phyloP scores from a whole-genome alignment of 2,329 filamentous ascomycete genomes.

The Aureobasidium namibiae region DNA sequence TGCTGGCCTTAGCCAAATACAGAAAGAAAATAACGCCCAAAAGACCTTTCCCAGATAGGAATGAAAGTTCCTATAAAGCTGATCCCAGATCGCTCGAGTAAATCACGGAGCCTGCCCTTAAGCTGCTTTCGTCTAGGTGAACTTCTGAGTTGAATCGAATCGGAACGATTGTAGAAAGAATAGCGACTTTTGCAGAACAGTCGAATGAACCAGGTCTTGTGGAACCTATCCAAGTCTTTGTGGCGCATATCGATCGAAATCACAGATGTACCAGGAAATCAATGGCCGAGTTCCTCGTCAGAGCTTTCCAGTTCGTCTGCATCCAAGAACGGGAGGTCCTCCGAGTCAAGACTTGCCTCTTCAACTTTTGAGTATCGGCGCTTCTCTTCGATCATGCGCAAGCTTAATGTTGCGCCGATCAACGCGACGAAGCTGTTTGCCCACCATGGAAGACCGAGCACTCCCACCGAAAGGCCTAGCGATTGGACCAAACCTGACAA shows the following conservation, averaged over 20 bases:
- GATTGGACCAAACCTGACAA: slow-evolving; percentile 81
- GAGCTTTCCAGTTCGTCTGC: background rate
- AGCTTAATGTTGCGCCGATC: slow-evolving; percentile 64
- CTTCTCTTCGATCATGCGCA: slow-evolving; percentile 50
- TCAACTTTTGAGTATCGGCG: slow-evolving; percentile 15
- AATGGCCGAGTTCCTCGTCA: background rate
- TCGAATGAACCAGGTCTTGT: background rate
- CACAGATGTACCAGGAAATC: background rate
- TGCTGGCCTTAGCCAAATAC: background rate
- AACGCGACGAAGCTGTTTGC: slow-evolving; percentile 69
- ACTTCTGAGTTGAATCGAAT: slow-evolving; percentile 4
- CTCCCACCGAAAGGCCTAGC: slow-evolving; percentile 67
- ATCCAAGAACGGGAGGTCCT: slow-evolving; percentile 5
- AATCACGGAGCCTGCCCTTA: background rate
- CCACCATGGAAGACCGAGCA: slow-evolving; percentile 92
- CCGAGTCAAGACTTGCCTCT: slow-evolving; percentile 1
- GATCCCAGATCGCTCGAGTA: background rate
- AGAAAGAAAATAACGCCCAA: slow-evolving; percentile 10
- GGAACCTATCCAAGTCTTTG: background rate
- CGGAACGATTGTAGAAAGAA: background rate
- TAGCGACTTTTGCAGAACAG: background rate
- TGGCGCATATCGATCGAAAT: background rate
- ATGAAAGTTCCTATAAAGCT: background rate
- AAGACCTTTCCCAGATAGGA: background rate
- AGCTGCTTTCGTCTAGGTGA: background rate